Percentiles rank a stretch among this genome's conserved stretches.
Conservation (phyloP, 805 yeast species). For the Saccharomycopsis fodiens region DNA sequence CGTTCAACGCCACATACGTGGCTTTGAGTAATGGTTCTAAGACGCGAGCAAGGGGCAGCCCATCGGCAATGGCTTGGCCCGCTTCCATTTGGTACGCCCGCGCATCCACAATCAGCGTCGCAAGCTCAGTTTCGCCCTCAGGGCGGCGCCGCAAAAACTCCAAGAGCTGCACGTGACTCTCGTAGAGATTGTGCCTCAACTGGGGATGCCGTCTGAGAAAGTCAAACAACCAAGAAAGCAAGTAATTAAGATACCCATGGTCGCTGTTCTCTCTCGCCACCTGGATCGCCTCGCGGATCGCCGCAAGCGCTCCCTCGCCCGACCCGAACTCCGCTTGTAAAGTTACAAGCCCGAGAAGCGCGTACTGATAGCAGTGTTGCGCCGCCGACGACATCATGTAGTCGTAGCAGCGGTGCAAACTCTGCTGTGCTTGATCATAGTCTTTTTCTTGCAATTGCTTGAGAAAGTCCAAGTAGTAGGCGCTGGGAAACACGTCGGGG, state of each 20-base stretch:
- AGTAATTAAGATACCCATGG: slow-evolving; percentile 58
- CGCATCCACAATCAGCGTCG: slow-evolving; percentile 31
- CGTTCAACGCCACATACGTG: slow-evolving; percentile 45
- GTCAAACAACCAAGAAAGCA: slow-evolving; percentile 67
- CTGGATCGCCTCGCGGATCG: slow-evolving; percentile 79
- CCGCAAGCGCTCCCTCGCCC: slow-evolving; percentile 59
- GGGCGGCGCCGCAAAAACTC: slow-evolving; percentile 53
- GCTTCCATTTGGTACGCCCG: slow-evolving; percentile 63
- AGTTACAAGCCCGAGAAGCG: slow-evolving; percentile 63
- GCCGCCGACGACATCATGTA: slow-evolving; percentile 65
- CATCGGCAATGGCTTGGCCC: slow-evolving; percentile 43
- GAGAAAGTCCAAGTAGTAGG: slow-evolving; percentile 53
- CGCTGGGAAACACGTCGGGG: slow-evolving; percentile 34
- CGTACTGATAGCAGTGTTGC: slow-evolving; percentile 65
- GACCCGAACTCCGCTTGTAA: slow-evolving; percentile 64
- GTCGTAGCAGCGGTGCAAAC: slow-evolving; percentile 60
- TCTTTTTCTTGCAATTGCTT: slow-evolving; percentile 52
- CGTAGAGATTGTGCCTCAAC: slow-evolving; percentile 40
- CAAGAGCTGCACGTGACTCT: slow-evolving; percentile 58
- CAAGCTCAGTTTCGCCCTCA: neutral
- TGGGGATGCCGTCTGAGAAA: slow-evolving; percentile 64
- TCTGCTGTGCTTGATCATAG: slow-evolving; percentile 46
- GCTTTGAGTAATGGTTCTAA: slow-evolving; percentile 54
- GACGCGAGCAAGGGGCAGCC: slow-evolving; percentile 37
- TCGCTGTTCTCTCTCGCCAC: slow-evolving; percentile 86